Percentiles rank a stretch among this genome's conserved stretches.
Evolutionary conservation across 1,284 basidiomycete species (phyloP).

Genomic region (Heterobasidion parviporum): DNA sequence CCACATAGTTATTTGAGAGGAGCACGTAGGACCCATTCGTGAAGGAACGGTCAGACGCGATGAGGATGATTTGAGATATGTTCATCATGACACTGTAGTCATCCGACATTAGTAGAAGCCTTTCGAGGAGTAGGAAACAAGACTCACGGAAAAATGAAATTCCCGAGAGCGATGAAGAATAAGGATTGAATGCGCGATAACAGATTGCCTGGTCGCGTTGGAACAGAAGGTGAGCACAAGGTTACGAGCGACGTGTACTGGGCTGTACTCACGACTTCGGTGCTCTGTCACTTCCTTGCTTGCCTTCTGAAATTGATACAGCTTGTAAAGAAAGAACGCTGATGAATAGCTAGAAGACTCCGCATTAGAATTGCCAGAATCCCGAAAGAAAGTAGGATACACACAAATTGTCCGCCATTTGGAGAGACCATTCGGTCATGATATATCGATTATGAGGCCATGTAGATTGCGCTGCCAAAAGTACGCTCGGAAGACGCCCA

Average conservation of each 20-base stretch:
- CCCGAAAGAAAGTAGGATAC: neutral
- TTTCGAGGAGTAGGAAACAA: neutral
- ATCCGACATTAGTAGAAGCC: neutral
- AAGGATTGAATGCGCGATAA: slow-evolving; percentile 15
- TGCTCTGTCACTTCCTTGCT: neutral
- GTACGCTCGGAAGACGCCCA: neutral
- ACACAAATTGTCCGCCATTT: slow-evolving; percentile 24
- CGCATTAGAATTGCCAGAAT: neutral
- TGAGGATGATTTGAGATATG: slow-evolving; percentile 20
- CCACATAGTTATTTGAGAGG: slow-evolving; percentile 21
- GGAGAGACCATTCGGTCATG: slow-evolving; percentile 13
- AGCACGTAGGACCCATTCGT: slow-evolving; percentile 15
- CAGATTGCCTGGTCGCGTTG: slow-evolving; percentile 10
- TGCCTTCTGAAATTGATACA: slow-evolving; percentile 9
- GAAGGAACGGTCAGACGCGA: slow-evolving; percentile 14
- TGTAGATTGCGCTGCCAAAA: neutral
- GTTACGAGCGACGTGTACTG: no score
- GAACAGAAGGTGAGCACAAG: neutral
- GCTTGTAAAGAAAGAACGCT: slow-evolving; percentile 17
- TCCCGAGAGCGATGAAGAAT: slow-evolving; percentile 23
- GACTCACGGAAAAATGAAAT: slow-evolving; percentile 25
- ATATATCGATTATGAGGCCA: slow-evolving; percentile 12
- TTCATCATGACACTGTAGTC: slow-evolving; percentile 14
- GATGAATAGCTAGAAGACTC: slow-evolving; percentile 15
- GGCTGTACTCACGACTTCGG: neutral